Base-by-base conservation (phyloP, 805 yeast genomes). In the Blastobotrys robertii region DNA sequence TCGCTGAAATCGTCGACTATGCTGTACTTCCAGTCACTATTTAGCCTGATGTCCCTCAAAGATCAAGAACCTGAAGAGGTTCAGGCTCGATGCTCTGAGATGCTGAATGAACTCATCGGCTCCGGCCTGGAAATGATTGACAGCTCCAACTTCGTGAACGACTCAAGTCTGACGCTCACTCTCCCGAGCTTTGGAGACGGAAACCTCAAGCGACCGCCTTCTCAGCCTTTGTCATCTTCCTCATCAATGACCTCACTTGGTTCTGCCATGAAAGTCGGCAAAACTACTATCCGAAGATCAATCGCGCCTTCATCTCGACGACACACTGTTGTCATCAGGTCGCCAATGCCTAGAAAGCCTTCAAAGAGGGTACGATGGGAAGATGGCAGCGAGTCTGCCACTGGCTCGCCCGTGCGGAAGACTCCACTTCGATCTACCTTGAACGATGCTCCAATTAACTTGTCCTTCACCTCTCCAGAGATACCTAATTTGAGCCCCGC, bases 291-390 rank as follows among this genome's bases (percentile, higher is more conserved):
- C 32, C 28, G 36, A 6, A 16, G 35, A 12, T 13, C 44, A 7
- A 14, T 30, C 33, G 28, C 39, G 13, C 16, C 15, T 9, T 14
- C 39, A 8, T 22, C 38, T 29, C 35, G 43, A 35, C 35, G 45
- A 9, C 38, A 28, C 25, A 30, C 51, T 16, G 37, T 44, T 4
- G 35, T 44, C 14, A 41, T 39, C 19, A 31, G 43, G 1, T 46
- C 49, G 4, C 51, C 53, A 2, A 28, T 30, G 28, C 40, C 45
- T 29, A 46, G 43, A 37, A 52, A 48, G 39, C 38, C 47, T 2
- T 35, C 51, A 8, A 54, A 54, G 33, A 42, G 53, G 34, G 58
- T 54, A 4, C 39, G 57, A 37, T 54, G 58, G 58, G 51, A 50
- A 25, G 58, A 53, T 35, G 53, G 33, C 30, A 13, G 32, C 32